Percentiles rank a stretch among this genome's conserved stretches.
These are phyloP conservation scores for Magnaporthiopsis incrustans DNA, from an alignment of 2,329 filamentous ascomycete species.

Conservation along the genomic window DNA sequence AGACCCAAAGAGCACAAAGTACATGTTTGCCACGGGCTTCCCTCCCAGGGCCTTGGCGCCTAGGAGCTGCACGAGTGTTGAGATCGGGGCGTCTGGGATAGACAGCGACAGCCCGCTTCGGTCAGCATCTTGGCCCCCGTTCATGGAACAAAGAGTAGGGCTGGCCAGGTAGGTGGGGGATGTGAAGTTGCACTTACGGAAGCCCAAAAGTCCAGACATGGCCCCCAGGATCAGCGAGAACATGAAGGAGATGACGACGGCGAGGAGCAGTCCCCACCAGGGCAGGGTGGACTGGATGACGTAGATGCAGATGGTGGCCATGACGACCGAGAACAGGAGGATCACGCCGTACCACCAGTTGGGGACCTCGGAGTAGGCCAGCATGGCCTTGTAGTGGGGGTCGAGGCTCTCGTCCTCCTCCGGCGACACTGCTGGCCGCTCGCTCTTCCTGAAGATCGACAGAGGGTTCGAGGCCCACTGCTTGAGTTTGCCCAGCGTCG, in stretches of 20 bases:
- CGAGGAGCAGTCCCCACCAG: constrained; percentile 33
- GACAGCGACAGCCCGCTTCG: no score
- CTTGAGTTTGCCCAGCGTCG: background rate
- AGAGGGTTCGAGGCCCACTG: background rate
- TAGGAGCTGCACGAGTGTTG: constrained; percentile 33
- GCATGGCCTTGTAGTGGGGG: constrained; percentile 34
- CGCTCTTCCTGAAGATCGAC: constrained; percentile 2
- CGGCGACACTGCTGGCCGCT: constrained; percentile 13
- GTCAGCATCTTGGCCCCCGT: background rate
- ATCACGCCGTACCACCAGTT: constrained; percentile 32
- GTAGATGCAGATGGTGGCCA: constrained; percentile 31
- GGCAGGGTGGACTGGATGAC: constrained; percentile 26
- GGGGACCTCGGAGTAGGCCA: constrained; percentile 31
- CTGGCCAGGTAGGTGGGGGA: no score
- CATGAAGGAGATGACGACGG: constrained; percentile 25
- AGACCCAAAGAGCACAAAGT: constrained; percentile 30
- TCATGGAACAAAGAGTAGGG: background rate
- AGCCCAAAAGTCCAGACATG: constrained; percentile 27
- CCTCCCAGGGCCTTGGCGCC: constrained; percentile 36
- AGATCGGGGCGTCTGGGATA: constrained; percentile 17
- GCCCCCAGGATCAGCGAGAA: constrained; percentile 31
- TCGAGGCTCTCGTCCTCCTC: constrained; percentile 19
- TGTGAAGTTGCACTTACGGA: constrained; percentile 23
- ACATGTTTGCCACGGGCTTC: constrained; percentile 32
- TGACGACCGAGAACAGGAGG: constrained; percentile 23